Evolutionary conservation across 1,284 basidiomycete genomes (phyloP), one percentile per base, ranked within the genome.

Genomic region (Baeospora myosura): DNA sequence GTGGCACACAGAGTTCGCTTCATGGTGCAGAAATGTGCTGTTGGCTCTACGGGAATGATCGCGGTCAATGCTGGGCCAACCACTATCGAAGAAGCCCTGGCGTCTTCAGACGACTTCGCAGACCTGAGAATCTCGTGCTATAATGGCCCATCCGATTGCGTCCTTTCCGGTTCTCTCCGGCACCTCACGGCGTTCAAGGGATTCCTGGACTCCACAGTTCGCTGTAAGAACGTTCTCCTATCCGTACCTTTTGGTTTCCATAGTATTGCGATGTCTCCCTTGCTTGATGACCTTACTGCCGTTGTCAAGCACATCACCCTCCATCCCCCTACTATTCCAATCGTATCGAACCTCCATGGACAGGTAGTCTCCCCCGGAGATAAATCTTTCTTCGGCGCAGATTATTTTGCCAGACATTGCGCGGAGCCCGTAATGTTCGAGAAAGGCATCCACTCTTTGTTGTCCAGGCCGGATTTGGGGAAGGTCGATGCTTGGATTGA

Each of bases 201-300:
- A 0, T 51, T 68, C 44, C 54, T 81, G 25, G 64, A 71, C 42
- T 37, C 38, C 10, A 42, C 56, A 4, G 49, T 60, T 1, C 51
- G 54, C 3, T 65, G 63, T 54, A 72, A 68, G 50, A 66, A 57
- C 39, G 54, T 63, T 4, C 50, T 68, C 30, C 63, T 86, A 1
- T 49, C 62, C 2, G 72, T 81, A 6, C 74, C 76, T 1, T 81
- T 75, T 45, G 82, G 72, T 3, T 81, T 74, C 52, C 83, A 87
- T 57, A 80, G 76, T 34, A 42, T 60, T 3, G 72, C 76, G 1
- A 81, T 86, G 81, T 52, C 61, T 5, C 72, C 78, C 0, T 52
- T 83, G 5, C 48, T 76, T 12, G 61, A 67, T 10, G 69, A 71
- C 24, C 65, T 85, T 22, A 60, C 56, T 16, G 45, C 46, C 0